Evolutionary conservation across 495 filamentous ascomycete species (phyloP).

Genomic region (Podospora anserina): DNA sequence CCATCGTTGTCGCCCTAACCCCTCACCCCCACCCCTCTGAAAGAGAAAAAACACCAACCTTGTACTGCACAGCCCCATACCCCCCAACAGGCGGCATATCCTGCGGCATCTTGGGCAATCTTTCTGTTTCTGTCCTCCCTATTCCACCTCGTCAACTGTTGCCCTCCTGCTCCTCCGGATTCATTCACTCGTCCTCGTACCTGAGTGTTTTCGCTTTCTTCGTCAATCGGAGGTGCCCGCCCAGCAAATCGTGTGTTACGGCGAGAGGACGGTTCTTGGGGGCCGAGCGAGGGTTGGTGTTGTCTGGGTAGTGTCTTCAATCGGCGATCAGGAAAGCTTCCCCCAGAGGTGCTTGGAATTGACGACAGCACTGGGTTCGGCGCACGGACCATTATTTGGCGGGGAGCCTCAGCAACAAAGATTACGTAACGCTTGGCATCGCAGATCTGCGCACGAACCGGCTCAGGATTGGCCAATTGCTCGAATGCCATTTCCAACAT

Average conservation of each 20-base stretch:
- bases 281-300: background rate
- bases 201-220: background rate
- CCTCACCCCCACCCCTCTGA: background rate
- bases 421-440: background rate
- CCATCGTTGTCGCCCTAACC: too few species aligned
- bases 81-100: conserved; percentile 94
- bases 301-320: background rate
- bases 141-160: background rate
- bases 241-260: background rate
- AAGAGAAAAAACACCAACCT: conserved; percentile 53
- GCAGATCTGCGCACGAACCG: background rate
- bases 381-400: background rate
- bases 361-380: background rate
- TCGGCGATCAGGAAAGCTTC: background rate
- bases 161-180: too few species aligned
- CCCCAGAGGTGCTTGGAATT: background rate
- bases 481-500: background rate
- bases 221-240: background rate
- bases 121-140: conserved; percentile 9
- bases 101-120: conserved; percentile 59
- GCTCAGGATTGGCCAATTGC: background rate
- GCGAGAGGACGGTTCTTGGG: background rate
- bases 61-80: conserved; percentile 94
- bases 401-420: background rate
- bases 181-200: background rate